These are phyloP conservation scores for Penicillium atrosanguineum DNA, from an alignment of 495 filamentous ascomycete genomes.

Conservation along the genomic window DNA sequence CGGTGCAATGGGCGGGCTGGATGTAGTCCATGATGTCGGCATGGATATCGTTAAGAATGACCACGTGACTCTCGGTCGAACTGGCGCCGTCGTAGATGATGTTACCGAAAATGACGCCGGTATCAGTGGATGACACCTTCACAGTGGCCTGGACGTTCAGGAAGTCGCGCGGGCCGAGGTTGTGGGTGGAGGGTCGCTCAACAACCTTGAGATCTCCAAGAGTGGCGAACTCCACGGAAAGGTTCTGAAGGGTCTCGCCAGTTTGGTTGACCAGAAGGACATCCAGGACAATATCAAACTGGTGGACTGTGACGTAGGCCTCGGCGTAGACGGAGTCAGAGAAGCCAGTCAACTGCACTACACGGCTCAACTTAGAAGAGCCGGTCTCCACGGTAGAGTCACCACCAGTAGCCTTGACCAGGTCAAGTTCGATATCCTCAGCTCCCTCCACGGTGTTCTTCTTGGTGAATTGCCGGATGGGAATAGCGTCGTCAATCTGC, in stretches of 20 bases:
- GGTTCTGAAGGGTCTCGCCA: slow-evolving; percentile 91
- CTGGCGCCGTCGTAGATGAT: slow-evolving; percentile 96
- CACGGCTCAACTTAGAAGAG: slow-evolving; percentile 88
- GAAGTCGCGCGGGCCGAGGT: slow-evolving; percentile 93
- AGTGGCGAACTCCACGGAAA: slow-evolving; percentile 97
- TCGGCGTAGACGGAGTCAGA: slow-evolving; percentile 98
- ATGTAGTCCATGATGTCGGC: slow-evolving; percentile 99
- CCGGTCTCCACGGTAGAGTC: slow-evolving; percentile 82
- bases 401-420: slow-evolving; percentile 91
- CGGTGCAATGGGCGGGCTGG: slow-evolving; percentile 91
- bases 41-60: slow-evolving; percentile 98
- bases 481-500: slow-evolving; percentile 91
- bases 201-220: slow-evolving; percentile 98
- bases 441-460: slow-evolving; percentile 81
- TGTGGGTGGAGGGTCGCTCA: slow-evolving; percentile 92
- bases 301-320: slow-evolving; percentile 97
- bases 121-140: slow-evolving; percentile 98
- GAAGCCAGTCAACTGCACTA: slow-evolving; percentile 97
- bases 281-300: slow-evolving; percentile 98
- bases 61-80: slow-evolving; percentile 93
- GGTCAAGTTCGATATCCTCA: slow-evolving; percentile 83
- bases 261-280: slow-evolving; percentile 98
- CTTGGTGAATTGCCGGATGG: slow-evolving; percentile 89
- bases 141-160: slow-evolving; percentile 98
- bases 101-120: slow-evolving; percentile 98